Conservation (phyloP, 345 rosid species). For the Raphanus sativus region DNA sequence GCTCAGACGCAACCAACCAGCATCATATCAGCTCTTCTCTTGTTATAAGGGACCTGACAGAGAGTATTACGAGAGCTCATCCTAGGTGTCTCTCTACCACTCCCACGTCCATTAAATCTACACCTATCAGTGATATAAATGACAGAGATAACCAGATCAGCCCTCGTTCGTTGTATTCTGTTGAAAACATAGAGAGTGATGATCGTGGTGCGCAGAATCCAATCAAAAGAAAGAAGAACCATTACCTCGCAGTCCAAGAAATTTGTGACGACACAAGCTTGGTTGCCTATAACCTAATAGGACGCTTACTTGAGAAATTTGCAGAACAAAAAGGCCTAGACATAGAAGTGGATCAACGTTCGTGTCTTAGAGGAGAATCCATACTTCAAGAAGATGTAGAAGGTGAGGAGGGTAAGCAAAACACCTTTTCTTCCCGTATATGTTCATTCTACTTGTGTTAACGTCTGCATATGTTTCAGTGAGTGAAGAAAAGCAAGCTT, state of each 20-base stretch:
- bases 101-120: slow-evolving; percentile 32
- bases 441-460: background rate
- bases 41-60: slow-evolving; percentile 21
- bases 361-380: slow-evolving; percentile 52
- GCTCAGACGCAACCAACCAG: slow-evolving; percentile 22
- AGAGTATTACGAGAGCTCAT: slow-evolving; percentile 22
- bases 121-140: slow-evolving; percentile 12
- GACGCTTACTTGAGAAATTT: slow-evolving; percentile 52
- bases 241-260: slow-evolving; percentile 72
- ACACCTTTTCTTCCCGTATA: background rate
- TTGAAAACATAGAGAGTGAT: slow-evolving; percentile 28
- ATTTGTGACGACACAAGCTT: slow-evolving; percentile 68
- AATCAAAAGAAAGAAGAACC: slow-evolving; percentile 37
- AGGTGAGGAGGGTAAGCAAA: slow-evolving; percentile 42
- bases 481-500: slow-evolving; percentile 37
- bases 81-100: slow-evolving; percentile 33
- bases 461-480: background rate
- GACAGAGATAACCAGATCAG: background rate
- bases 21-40: slow-evolving; percentile 24
- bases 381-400: slow-evolving; percentile 39
- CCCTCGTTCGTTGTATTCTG: slow-evolving; percentile 25
- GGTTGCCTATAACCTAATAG: slow-evolving; percentile 67
- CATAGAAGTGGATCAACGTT: slow-evolving; percentile 37
- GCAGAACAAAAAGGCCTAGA: slow-evolving; percentile 45
- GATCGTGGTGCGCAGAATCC: slow-evolving; percentile 5